Base-by-base conservation (phyloP, 2,329 filamentous ascomycete species). In the Tolypocladium ovalisporum region DNA sequence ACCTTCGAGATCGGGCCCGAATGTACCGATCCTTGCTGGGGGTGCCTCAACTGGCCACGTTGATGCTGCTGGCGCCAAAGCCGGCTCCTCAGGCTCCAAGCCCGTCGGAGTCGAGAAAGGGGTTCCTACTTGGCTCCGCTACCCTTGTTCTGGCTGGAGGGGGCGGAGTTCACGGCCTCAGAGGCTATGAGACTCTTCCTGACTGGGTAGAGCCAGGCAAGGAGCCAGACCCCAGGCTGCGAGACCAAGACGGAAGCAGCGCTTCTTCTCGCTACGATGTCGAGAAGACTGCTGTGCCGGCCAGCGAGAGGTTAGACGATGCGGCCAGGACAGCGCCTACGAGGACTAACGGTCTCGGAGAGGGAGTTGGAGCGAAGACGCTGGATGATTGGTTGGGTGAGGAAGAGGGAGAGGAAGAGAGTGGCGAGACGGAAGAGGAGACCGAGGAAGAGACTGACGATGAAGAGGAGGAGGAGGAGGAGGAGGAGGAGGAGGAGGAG, bases 341-440 rank as follows among this genome's bases (percentile, higher is more conserved):
- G 42, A 81, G 74, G 64, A 71, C 74, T 17, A 85, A 85, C 66
- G 82, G 75, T 1, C 62, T 73, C 17, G 71, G 73, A 6, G 85
- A 85, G 54, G 77, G 72, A 13, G 69, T 78, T 1, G 79, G 80
- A 55, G 83, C 84, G 44, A 96, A 96, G 80, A 90, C 87, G 24
- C 75, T 99, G 61, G 91, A 97, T 74, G 90, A 96, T 69, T 97
- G 94, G 92, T 77, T 97, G 57, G 90, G 87, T 5, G 88, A 90
- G 66, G 84, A 83, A 49, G 78, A 76, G 34, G 80, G 78, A n/a
- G 82, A 79, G 1, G 40, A 44, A 44, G 40, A 44, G 22, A 81
- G 80, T 13, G 77, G 78, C 12, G 79, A 80, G 29, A 79, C 77
- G 2, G 79, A 78, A 8, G 76, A 78, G 7, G 80, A 80, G 2